Evolutionary conservation across 2,329 filamentous ascomycete genomes (phyloP).

Genomic region (Thyridium curvatum): DNA sequence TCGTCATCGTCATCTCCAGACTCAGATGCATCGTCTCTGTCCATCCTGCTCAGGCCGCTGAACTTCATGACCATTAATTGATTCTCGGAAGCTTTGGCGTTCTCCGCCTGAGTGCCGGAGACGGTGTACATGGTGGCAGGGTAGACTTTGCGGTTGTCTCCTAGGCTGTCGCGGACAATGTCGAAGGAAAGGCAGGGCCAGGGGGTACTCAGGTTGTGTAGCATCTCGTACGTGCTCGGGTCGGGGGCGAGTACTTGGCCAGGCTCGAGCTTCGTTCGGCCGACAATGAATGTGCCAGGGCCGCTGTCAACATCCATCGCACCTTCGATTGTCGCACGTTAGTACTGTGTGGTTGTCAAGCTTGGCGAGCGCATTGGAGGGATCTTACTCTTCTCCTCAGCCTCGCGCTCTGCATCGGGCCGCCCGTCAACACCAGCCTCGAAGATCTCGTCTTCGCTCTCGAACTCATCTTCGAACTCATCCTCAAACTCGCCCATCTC

Average conservation of each 20-base stretch:
- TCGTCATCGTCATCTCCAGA: conserved; percentile 66
- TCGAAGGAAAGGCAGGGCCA: conserved; percentile 98
- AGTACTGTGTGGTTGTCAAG: background rate
- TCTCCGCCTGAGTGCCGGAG: conserved; percentile 87
- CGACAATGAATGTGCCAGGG: conserved; percentile 91
- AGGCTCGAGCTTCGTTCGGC: conserved; percentile 81
- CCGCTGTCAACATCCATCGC: conserved; percentile 79
- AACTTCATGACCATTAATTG: conserved; percentile 95
- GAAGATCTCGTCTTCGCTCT: conserved; percentile 83
- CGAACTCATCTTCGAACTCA: conserved; percentile 88
- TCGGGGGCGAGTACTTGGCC: conserved; percentile 90
- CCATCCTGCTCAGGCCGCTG: conserved; percentile 84
- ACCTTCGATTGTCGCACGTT: conserved; percentile 22
- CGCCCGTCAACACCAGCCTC: conserved; percentile 91
- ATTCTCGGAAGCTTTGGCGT: conserved; percentile 71
- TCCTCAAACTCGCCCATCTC: conserved; percentile 85
- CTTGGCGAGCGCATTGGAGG: conserved; percentile 2
- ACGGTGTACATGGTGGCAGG: conserved; percentile 94
- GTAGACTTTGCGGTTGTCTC: conserved; percentile 86
- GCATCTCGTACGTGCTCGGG: conserved; percentile 93
- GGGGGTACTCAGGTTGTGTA: conserved; percentile 86
- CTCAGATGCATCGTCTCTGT: conserved; percentile 59
- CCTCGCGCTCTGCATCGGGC: conserved; percentile 87
- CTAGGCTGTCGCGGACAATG: conserved; percentile 77
- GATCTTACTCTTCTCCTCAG: conserved; percentile 61